Percentiles rank a stretch among this genome's conserved stretches.
Evolutionary conservation across 108 stramenopile genomes (phyloP).

Genomic region (Mediolabrus comicus): DNA sequence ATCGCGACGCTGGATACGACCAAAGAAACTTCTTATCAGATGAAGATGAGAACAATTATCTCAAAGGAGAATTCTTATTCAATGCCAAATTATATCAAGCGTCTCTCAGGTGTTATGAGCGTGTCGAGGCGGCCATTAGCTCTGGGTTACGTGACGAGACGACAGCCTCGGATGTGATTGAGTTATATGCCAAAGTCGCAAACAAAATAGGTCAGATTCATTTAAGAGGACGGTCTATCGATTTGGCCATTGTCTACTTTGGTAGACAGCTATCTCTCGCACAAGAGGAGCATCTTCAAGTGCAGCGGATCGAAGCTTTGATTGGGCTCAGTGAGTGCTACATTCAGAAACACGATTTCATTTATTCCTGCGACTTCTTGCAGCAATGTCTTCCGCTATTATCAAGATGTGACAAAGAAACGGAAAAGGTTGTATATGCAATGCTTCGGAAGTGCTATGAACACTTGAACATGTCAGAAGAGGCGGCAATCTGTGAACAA

Average conservation of each 20-base stretch:
- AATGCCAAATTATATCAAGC: constrained; percentile 10
- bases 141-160: too few species aligned
- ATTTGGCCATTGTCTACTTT: constrained; percentile 29
- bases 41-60: constrained; percentile 7
- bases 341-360: constrained; percentile 34
- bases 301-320: constrained; percentile 10
- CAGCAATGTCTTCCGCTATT: constrained; percentile 15
- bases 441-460: constrained; percentile 28
- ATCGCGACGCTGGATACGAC: not conserved
- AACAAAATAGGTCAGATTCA: constrained; percentile 22
- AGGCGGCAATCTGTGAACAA: constrained; percentile 1
- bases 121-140: constrained; percentile 3
- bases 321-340: constrained; percentile 35
- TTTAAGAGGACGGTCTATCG: constrained; percentile 1
- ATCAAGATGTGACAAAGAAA: constrained; percentile 21
- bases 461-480: constrained; percentile 22
- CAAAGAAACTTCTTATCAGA: not conserved
- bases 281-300: constrained; percentile 24
- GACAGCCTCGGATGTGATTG: constrained; percentile 11
- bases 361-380: constrained; percentile 24
- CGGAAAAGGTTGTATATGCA: constrained; percentile 14
- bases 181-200: constrained; percentile 11
- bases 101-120: constrained; percentile 10
- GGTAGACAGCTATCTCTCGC: constrained; percentile 21
- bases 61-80: constrained; percentile 20